phyloP scores from a whole-genome alignment of 2,329 filamentous ascomycete species.

The Mariannaea elegans region DNA sequence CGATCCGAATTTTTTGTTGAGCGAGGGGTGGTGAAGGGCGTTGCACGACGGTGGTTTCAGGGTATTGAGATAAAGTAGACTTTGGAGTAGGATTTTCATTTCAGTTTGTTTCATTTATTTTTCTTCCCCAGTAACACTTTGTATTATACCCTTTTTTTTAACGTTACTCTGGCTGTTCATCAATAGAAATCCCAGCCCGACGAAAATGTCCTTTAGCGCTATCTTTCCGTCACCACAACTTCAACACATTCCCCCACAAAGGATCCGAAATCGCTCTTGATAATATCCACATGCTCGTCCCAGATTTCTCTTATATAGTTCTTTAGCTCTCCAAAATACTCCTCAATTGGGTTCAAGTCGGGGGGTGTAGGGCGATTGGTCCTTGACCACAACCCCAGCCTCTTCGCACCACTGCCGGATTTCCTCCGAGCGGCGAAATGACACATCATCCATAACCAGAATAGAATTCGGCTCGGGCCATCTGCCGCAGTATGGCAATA shows the following conservation, averaged over 20 bases:
- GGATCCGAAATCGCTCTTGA: slow-evolving; percentile 26
- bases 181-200: slow-evolving; percentile 5
- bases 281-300: slow-evolving; percentile 26
- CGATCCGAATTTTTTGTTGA: background rate
- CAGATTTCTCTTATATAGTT: slow-evolving; percentile 29
- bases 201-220: slow-evolving; percentile 22
- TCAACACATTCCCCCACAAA: slow-evolving; percentile 35
- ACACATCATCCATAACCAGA: slow-evolving; percentile 48
- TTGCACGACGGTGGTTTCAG: background rate
- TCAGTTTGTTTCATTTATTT: too few relatives aligned
- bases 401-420: slow-evolving; percentile 41
- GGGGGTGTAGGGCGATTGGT: slow-evolving; percentile 36
- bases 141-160: too few relatives aligned
- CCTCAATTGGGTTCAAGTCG: slow-evolving; percentile 39
- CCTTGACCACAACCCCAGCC: slow-evolving; percentile 22
- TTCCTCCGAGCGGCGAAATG: slow-evolving; percentile 39
- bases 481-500: slow-evolving; percentile 39
- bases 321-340: slow-evolving; percentile 34
- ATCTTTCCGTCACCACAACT: slow-evolving; percentile 20
- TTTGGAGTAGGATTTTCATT: too few relatives aligned
- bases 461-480: slow-evolving; percentile 47
- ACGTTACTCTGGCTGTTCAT: background rate
- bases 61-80: background rate
- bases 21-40: background rate
- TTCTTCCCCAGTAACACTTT: too few relatives aligned